A percentile compares a stretch with the other conserved stretches of the same genome.
These are phyloP conservation scores for Xylona heveae DNA, from an alignment of 495 filamentous ascomycete species.

Conservation along the genomic window DNA sequence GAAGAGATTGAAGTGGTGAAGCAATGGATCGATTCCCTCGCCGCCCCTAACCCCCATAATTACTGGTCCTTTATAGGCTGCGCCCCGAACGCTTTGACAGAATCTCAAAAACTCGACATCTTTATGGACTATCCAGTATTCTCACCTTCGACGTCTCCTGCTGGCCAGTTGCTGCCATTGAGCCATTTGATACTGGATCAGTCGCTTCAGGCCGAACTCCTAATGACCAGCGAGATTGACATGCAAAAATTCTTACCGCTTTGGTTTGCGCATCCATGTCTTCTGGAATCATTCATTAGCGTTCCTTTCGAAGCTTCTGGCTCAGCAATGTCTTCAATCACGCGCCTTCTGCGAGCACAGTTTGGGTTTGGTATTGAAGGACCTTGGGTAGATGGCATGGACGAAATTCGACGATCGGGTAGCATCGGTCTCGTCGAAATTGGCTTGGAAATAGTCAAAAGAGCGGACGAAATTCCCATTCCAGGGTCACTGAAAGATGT, in stretches of 20 bases:
- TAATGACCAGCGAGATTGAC: conserved; percentile 8
- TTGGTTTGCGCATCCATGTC: conserved; percentile 18
- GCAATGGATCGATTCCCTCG: conserved; percentile 19
- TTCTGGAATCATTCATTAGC: conserved; percentile 15
- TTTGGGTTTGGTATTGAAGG: conserved; percentile 14
- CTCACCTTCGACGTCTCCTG: neutral
- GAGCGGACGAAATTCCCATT: conserved; percentile 9
- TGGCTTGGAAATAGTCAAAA: conserved; percentile 16
- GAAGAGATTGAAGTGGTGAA: conserved; percentile 16
- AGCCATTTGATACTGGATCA: too few relatives aligned
- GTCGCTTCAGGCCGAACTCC: neutral
- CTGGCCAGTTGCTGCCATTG: too few relatives aligned
- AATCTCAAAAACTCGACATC: conserved; percentile 2
- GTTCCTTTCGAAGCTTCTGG: conserved; percentile 12
- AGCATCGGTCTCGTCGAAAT: conserved; percentile 13
- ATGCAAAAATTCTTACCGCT: conserved; percentile 17
- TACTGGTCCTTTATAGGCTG: conserved; percentile 6
- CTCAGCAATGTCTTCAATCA: conserved; percentile 10
- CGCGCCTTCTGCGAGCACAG: conserved; percentile 17
- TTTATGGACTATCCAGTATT: conserved; percentile 4
- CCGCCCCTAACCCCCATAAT: neutral
- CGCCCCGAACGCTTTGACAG: too few relatives aligned
- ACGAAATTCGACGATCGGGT: conserved; percentile 10
- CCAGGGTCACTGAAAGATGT: conserved; percentile 8
- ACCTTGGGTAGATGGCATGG: conserved; percentile 13